phyloP scores from a whole-genome alignment of 108 stramenopile genomes.

The Pseudonitzschia multistriata region DNA sequence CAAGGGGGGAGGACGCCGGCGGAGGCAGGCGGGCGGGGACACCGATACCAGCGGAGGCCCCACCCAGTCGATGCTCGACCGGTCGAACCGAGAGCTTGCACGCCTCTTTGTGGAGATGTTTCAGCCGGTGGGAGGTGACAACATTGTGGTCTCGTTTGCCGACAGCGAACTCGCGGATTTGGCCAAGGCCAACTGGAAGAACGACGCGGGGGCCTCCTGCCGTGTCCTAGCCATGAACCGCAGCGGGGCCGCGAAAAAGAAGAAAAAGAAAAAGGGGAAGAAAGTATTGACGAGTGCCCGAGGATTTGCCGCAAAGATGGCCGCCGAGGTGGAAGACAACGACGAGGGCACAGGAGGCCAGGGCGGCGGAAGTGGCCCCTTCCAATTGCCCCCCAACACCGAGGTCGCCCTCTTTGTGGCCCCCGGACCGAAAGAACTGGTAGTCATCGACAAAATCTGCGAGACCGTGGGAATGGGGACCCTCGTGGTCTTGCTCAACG shows the following conservation, averaged over 20 bases:
- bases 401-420: conserved; percentile 85
- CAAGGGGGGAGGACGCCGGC: conserved; percentile 8
- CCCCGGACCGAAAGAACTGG: conserved; percentile 76
- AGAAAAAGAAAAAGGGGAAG: conserved; percentile 32
- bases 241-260: conserved; percentile 27
- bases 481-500: conserved; percentile 77
- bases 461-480: conserved; percentile 68
- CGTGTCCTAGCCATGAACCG: conserved; percentile 67
- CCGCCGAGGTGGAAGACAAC: conserved; percentile 47
- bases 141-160: conserved; percentile 67
- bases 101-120: conserved; percentile 88
- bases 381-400: conserved; percentile 54
- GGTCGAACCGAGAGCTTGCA: conserved; percentile 80
- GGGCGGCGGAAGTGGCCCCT: conserved; percentile 32
- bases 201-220: conserved; percentile 57
- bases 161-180: conserved; percentile 56
- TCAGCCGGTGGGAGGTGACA: conserved; percentile 77
- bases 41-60: conserved; percentile 24
- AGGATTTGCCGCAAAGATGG: conserved; percentile 84
- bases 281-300: conserved; percentile 46
- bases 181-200: conserved; percentile 70
- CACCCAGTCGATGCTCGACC: conserved; percentile 56
- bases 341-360: conserved; percentile 11
- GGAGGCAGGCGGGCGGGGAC: conserved; percentile 1
- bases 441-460: conserved; percentile 72